These are phyloP conservation scores for Coffea canephora DNA, from an alignment of 257 asterid species.

Conservation along the genomic window DNA sequence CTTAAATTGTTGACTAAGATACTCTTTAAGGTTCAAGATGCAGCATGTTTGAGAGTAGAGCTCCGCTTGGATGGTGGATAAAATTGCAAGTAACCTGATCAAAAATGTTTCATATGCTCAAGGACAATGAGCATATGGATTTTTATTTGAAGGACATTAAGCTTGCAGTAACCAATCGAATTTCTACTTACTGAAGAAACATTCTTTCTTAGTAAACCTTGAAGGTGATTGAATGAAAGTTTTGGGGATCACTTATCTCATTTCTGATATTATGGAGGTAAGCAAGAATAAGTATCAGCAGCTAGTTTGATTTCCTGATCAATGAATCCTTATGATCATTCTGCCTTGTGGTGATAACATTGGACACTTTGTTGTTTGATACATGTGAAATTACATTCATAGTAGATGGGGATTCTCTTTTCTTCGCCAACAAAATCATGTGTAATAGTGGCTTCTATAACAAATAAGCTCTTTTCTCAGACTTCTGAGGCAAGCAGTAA, in stretches of 20 bases:
- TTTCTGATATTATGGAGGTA: no score
- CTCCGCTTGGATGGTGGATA: background rate
- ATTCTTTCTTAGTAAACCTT: no score
- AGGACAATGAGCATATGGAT: background rate
- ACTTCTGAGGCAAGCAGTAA: no score
- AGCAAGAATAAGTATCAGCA: background rate
- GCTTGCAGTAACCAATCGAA: no score
- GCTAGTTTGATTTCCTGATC: background rate
- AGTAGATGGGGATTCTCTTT: no score
- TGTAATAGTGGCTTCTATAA: no score
- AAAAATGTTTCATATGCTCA: background rate
- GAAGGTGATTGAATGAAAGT: background rate
- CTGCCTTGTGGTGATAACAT: background rate
- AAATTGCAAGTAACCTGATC: background rate
- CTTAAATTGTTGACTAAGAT: background rate
- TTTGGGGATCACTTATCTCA: background rate
- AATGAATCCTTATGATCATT: background rate
- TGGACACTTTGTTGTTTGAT: background rate
- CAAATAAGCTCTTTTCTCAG: no score
- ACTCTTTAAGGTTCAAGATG: background rate
- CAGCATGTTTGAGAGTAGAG: background rate
- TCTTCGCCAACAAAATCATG: no score
- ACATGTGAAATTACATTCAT: no score
- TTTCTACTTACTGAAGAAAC: no score
- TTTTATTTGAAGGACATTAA: no score